A percentile compares a stretch with the other conserved stretches of the same genome.
phyloP scores from a whole-genome alignment of 257 asterid species.

The Solanum commersonii region DNA sequence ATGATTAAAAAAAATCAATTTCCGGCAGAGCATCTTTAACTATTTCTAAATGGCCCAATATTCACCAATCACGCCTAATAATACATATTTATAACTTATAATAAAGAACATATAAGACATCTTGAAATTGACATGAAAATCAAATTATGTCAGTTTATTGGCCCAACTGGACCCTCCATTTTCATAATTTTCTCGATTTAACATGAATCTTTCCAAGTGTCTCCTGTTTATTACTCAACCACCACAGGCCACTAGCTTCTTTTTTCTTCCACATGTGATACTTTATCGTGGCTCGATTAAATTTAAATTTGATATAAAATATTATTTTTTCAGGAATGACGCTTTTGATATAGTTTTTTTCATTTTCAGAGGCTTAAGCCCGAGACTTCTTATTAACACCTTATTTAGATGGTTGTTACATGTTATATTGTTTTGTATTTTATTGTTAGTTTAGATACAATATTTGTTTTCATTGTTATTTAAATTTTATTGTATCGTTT shows the following conservation, averaged over 20 bases:
- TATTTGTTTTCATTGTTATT: neutral
- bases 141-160: neutral
- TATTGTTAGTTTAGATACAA: neutral
- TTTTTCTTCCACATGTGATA: neutral
- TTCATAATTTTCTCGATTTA: neutral
- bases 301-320: neutral
- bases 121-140: neutral
- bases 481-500: neutral
- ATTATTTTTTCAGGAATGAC: rapidly evolving
- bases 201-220: neutral
- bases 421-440: too few species aligned
- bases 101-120: neutral
- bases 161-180: neutral
- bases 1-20: neutral
- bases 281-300: neutral
- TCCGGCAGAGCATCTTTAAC: neutral
- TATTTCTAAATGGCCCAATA: neutral
- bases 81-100: neutral
- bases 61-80: neutral
- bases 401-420: neutral
- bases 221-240: neutral
- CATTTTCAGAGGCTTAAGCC: too few species aligned
- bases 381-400: neutral
- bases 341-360: neutral
- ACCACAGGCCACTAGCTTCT: neutral